Percentiles rank a stretch among this genome's conserved stretches.
Conservation (phyloP, 805 yeast species). For the Saturnispora diversa region DNA sequence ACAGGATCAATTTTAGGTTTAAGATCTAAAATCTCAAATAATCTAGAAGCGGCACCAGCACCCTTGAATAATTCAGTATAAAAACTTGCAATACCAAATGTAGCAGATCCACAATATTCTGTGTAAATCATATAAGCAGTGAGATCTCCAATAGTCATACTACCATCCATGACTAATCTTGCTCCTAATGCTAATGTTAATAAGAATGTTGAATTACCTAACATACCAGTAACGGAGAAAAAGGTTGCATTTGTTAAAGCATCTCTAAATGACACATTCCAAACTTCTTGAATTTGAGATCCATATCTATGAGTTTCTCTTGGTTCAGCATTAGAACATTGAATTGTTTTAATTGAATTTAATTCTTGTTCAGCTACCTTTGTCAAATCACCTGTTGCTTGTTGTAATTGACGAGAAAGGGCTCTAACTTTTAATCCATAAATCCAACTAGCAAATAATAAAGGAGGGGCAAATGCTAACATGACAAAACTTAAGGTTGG, state of each 20-base stretch:
- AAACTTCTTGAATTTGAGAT: conserved; percentile 56
- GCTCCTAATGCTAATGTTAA: conserved; percentile 77
- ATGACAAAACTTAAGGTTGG: conserved; percentile 72
- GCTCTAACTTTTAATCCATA: conserved; percentile 77
- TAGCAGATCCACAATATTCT: conserved; percentile 85
- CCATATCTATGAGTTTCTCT: conserved; percentile 72
- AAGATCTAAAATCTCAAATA: conserved; percentile 80
- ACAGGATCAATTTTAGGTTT: conserved; percentile 66
- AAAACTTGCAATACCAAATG: conserved; percentile 84
- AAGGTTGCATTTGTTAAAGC: conserved; percentile 74
- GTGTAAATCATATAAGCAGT: conserved; percentile 94
- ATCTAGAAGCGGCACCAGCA: conserved; percentile 89
- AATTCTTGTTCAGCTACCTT: conserved; percentile 89
- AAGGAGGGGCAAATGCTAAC: conserved; percentile 76
- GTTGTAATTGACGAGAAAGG: conserved; percentile 71
- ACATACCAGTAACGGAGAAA: conserved; percentile 71
- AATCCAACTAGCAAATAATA: conserved; percentile 68
- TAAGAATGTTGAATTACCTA: conserved; percentile 74
- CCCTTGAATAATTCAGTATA: conserved; percentile 95
- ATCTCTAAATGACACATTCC: conserved; percentile 68
- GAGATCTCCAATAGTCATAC: conserved; percentile 78
- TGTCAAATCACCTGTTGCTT: conserved; percentile 77
- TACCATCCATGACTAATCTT: conserved; percentile 62
- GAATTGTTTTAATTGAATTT: conserved; percentile 79
- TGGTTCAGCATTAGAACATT: conserved; percentile 81